Conservation (phyloP, 2,329 filamentous ascomycete genomes). For the Xylariaceae sp. region DNA sequence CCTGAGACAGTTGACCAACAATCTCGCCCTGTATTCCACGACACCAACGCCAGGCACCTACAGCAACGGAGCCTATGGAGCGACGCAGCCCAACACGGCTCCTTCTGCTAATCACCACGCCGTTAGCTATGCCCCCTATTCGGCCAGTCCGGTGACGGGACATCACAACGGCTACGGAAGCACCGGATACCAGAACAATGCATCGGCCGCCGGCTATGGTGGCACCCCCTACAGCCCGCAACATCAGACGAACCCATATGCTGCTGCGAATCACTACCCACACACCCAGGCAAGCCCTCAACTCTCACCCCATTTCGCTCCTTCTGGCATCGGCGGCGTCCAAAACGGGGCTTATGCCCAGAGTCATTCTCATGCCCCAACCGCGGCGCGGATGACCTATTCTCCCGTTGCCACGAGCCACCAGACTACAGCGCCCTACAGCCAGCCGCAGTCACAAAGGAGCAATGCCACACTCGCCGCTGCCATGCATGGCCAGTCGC, state of each 20-base stretch:
- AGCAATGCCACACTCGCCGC: conserved; percentile 8
- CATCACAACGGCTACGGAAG: conserved; percentile 27
- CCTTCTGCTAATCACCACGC: conserved; percentile 21
- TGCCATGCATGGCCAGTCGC: conserved; percentile 15
- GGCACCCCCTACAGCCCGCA: conserved; percentile 25
- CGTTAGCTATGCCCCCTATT: conserved; percentile 25
- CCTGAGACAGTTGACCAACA: conserved; percentile 27
- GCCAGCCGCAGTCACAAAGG: conserved; percentile 18
- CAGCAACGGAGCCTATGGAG: conserved; percentile 23
- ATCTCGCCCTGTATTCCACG: conserved; percentile 15
- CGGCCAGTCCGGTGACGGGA: conserved; percentile 24
- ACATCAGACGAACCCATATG: conserved; percentile 24
- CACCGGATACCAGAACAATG: conserved; percentile 21
- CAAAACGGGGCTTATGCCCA: conserved; percentile 20
- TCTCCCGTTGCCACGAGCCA: conserved; percentile 23
- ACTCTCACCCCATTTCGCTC: conserved; percentile 21
- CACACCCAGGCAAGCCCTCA: conserved; percentile 23
- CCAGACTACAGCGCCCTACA: conserved; percentile 16
- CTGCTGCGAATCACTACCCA: conserved; percentile 24
- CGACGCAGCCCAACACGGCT: conserved; percentile 10
- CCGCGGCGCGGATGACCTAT: conserved; percentile 21
- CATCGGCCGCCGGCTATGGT: conserved; percentile 19
- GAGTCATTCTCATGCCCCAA: conserved; percentile 20
- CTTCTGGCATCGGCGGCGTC: conserved; percentile 22
- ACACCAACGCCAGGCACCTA: conserved; percentile 19